Base-by-base conservation (phyloP, 2,329 filamentous ascomycete genomes). In the Curvularia eragrostidis region DNA sequence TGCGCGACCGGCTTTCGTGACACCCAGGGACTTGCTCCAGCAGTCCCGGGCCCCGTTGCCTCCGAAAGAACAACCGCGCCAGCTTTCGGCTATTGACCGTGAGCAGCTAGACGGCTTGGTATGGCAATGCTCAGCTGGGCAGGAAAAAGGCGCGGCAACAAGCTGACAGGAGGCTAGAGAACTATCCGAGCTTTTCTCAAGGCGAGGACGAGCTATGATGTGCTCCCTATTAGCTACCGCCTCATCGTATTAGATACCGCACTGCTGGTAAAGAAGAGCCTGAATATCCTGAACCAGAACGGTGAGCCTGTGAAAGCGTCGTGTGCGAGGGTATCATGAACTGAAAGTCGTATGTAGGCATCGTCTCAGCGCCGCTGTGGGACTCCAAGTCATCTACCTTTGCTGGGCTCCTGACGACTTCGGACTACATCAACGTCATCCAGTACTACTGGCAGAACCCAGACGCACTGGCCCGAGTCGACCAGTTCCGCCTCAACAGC, bases 361-460 rank as follows among this genome's bases (percentile, higher is more conserved):
- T 99, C 75, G 95, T 99, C 54, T 99, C 95, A 28, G 95, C 95
- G 51, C 95, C 95, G 49, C 82, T 99, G 64, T 99, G 95, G 95
- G 93, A 99, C 78, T 97, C 94, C 24, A 89, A 91, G 65, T 91
- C 89, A 3, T 96, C 93, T 24, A 92, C 90, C 34, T 99, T 98
- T 78, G 95, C 94, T 39, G 95, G 95, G 38, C 86, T 99, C 48
- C 84, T 99, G 65, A 99, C 95, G 26, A 95, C 93, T 62, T 96
- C 93, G 60, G 95, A 99, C 79, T 99, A 95, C 77, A 96, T 99
- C 80, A 99, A 99, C 73, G 90, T 99, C 56, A 96, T 99, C 39
- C 94, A 98, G 77, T 99, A 99, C 79, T 98, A 99, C 82, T 97
- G 93, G 83, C 93, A 98, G 78, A 96, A 95, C 69, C 95, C 94